phyloP scores from a whole-genome alignment of 306 rosid genomes.

The Sphenostylis stenocarpa region DNA sequence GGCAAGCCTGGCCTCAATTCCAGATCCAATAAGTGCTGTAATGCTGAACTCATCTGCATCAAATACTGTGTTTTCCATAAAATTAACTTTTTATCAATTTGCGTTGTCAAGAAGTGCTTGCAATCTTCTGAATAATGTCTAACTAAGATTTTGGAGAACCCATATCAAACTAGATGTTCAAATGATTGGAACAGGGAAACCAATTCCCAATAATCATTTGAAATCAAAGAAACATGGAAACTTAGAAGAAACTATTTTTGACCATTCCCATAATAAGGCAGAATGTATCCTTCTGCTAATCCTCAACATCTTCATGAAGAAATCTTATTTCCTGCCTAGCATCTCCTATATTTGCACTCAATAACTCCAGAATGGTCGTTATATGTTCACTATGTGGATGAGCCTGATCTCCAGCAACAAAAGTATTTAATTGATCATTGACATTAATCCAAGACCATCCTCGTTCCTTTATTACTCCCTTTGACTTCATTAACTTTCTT shows the following conservation, averaged over 20 bases:
- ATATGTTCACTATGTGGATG: constrained; percentile 60
- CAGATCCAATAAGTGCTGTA: neutral
- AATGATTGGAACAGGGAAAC: neutral
- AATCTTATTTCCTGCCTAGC: constrained; percentile 36
- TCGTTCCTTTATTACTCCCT: constrained; percentile 76
- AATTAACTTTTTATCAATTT: constrained; percentile 54
- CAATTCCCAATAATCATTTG: neutral
- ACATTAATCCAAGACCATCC: constrained; percentile 87
- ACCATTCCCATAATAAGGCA: constrained; percentile 13
- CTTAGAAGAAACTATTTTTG: neutral
- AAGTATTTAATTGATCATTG: constrained; percentile 49
- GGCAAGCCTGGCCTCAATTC: neutral
- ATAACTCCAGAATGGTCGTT: constrained; percentile 49
- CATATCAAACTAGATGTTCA: constrained; percentile 42
- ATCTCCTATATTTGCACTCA: constrained; percentile 43
- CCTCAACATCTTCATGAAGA: constrained; percentile 40
- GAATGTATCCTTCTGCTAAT: constrained; percentile 27
- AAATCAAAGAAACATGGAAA: constrained; percentile 6
- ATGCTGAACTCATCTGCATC: neutral
- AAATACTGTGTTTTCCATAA: neutral
- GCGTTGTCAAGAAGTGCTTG: constrained; percentile 50
- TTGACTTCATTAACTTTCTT: constrained; percentile 71
- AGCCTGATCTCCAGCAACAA: constrained; percentile 66
- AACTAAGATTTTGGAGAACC: constrained; percentile 53
- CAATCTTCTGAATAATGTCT: constrained; percentile 65